These are phyloP conservation scores for Cavenderia fasciculata DNA, from an alignment of 78 protist species.

Conservation along the genomic window DNA sequence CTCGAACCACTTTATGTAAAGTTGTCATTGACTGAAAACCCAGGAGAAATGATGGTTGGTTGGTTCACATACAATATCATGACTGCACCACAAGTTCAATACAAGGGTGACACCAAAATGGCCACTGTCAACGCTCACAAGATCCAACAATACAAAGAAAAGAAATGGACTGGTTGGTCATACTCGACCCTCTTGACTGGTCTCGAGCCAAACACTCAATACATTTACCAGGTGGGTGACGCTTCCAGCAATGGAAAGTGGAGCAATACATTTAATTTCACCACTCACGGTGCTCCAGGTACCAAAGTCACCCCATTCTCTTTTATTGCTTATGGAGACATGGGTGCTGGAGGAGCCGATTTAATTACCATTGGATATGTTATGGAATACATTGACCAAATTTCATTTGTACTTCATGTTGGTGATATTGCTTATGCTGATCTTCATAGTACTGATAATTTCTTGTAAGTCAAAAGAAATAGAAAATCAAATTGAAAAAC, in stretches of 20 bases:
- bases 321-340: constrained; percentile 32
- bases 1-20: constrained; percentile 7
- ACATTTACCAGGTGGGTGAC: constrained; percentile 44
- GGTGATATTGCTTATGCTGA: constrained; percentile 74
- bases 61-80: constrained; percentile 11
- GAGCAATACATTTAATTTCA: constrained; percentile 23
- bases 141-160: constrained; percentile 2
- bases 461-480: background rate
- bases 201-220: background rate
- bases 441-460: background rate
- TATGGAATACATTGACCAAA: background rate
- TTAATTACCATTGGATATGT: background rate
- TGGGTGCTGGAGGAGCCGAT: constrained; percentile 8
- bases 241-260: background rate
- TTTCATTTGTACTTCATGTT: constrained; percentile 1
- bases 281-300: background rate
- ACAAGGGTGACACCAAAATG: too few relatives aligned
- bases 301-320: background rate
- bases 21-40: constrained; percentile 3
- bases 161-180: background rate
- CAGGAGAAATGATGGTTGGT: constrained; percentile 15
- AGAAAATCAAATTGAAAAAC: background rate
- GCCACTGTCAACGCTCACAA: too few relatives aligned
- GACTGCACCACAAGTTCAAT: constrained; percentile 7
- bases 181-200: background rate